phyloP scores from a whole-genome alignment of 306 rosid genomes.

The Rubus parviflorus region DNA sequence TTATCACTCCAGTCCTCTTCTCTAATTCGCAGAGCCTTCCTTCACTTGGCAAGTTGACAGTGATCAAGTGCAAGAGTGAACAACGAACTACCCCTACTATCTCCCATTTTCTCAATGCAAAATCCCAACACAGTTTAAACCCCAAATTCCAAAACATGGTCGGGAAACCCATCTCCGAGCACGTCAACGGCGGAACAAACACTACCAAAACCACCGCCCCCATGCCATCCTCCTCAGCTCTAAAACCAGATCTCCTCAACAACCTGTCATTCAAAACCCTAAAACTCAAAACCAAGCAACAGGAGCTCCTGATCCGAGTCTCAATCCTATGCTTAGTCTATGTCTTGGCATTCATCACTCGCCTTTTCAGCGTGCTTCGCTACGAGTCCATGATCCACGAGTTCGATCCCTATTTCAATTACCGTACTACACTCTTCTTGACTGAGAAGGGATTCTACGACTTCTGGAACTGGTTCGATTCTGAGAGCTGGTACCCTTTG shows the following conservation, averaged over 20 bases:
- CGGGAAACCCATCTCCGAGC: conserved; percentile 34
- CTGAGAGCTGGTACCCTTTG: conserved; percentile 93
- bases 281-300: conserved; percentile 90
- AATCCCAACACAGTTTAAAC: background rate
- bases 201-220: conserved; percentile 22
- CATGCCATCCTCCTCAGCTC: conserved; percentile 17
- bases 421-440: conserved; percentile 82
- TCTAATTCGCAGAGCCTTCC: too few species aligned
- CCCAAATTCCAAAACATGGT: conserved; percentile 28
- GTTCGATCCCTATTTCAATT: conserved; percentile 96
- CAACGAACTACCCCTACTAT: too few species aligned
- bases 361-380: conserved; percentile 93
- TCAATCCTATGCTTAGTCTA: conserved; percentile 67
- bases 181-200: conserved; percentile 26
- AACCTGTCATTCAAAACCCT: conserved; percentile 48
- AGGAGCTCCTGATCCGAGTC: conserved; percentile 90
- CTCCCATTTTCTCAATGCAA: background rate
- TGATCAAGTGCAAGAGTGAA: too few species aligned
- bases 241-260: conserved; percentile 45
- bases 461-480: conserved; percentile 99
- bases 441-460: conserved; percentile 83
- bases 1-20: too few species aligned
- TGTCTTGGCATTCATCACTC: conserved; percentile 83
- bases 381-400: conserved; percentile 99
- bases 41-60: too few species aligned